Conservation (phyloP, 208 protist genomes). For the Phytomonas sp. region DNA sequence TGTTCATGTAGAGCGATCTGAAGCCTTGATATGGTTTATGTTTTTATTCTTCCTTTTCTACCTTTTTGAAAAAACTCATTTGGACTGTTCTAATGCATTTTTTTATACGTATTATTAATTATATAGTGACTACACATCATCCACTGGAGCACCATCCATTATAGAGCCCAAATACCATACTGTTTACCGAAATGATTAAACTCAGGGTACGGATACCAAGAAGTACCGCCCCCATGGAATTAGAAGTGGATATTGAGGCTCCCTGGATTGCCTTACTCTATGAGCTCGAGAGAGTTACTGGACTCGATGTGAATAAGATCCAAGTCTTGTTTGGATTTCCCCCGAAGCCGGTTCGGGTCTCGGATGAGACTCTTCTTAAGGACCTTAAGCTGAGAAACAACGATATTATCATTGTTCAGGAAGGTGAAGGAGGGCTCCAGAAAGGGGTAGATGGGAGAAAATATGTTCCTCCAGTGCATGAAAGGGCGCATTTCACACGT, state of each 20-base stretch:
- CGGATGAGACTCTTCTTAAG: conserved; percentile 19
- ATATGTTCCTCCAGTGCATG: conserved; percentile 71
- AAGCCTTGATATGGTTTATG: background rate
- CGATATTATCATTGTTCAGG: conserved; percentile 74
- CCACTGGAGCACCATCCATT: background rate
- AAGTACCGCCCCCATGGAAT: conserved; percentile 21
- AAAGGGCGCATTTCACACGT: conserved; percentile 75
- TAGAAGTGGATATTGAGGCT: conserved; percentile 22
- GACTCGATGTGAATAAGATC: conserved; percentile 28
- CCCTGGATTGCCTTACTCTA: conserved; percentile 30
- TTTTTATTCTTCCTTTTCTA: background rate
- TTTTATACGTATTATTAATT: background rate
- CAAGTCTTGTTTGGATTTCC: conserved; percentile 72
- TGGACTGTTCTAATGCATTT: background rate
- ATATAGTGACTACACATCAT: background rate
- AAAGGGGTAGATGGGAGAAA: conserved; percentile 41
- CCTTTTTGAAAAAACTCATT: background rate
- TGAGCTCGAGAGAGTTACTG: conserved; percentile 20
- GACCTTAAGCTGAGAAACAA: conserved; percentile 31
- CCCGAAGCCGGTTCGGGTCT: conserved; percentile 51
- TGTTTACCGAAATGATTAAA: conserved; percentile 20
- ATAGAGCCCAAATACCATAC: background rate
- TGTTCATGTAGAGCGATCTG: background rate
- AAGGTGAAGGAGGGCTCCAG: conserved; percentile 60
- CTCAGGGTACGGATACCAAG: conserved; percentile 67